Evolutionary conservation across 177 flowering plant species (phyloP).

Genomic region (Vitis hybrid): DNA sequence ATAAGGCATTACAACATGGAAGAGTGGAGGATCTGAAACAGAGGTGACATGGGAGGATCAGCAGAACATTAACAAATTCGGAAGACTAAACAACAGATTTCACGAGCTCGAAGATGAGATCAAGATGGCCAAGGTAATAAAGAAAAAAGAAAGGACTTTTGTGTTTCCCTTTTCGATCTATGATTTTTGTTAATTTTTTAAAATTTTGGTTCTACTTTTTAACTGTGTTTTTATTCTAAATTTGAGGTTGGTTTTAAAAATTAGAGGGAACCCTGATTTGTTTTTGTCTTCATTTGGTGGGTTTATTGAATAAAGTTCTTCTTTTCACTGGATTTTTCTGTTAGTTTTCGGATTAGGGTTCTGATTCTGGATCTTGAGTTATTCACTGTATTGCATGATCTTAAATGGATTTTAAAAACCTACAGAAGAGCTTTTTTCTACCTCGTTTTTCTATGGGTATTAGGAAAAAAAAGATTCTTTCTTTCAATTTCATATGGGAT

Average conservation of each 20-base stretch:
- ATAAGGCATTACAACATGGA: neutral
- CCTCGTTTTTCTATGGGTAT: no score
- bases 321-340: neutral
- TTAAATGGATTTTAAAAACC: no score
- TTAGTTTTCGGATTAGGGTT: neutral
- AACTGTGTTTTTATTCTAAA: neutral
- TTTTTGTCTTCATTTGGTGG: neutral
- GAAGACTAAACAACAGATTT: constrained; percentile 75
- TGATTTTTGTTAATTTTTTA: neutral
- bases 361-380: neutral
- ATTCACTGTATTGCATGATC: neutral
- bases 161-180: neutral
- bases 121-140: constrained; percentile 65
- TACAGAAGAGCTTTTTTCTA: no score
- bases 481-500: no score
- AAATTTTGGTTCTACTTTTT: neutral
- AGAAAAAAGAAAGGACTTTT: neutral
- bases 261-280: neutral
- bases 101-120: constrained; percentile 95
- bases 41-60: constrained; percentile 99
- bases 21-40: constrained; percentile 69
- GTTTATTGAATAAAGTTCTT: neutral
- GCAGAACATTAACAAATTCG: constrained; percentile 90
- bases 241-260: neutral
- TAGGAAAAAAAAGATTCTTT: no score